Base-by-base conservation (phyloP, 345 rosid genomes). In the Dipteronia sinensis region DNA sequence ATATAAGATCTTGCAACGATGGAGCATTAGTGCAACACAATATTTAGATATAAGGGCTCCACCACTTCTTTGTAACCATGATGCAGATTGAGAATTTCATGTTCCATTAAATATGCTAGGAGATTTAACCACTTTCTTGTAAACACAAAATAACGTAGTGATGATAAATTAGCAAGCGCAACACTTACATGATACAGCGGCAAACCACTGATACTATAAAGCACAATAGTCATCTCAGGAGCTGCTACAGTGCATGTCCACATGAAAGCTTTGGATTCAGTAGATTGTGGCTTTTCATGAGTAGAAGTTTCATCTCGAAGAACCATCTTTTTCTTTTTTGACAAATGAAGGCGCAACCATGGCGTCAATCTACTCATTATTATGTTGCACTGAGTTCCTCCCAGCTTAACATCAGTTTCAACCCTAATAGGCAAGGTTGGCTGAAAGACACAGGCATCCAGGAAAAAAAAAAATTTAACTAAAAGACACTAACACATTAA, bases 181-280 rank as follows among this genome's bases (percentile, higher is more conserved):
- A 34, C 47, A 83, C 99, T 91, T 89, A 96, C 99, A 87, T 92
- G 99, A 90, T 89, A 96, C 70, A 96, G 65, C 1, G 98, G 94
- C 64, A 78, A 72, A 76, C 86, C 94, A 46, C 79, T 80, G 82
- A 88, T 71, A 76, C 89, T 84, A 76, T 88, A 88, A 10, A 96
- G 87, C 83, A 92, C 86, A 79, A 89, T 55, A 65, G 92, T 90
- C 97, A 96, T 90, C 86, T 96, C 99, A 77, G 99, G 99, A 72
- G 99, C 99, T 64, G 99, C 91, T 76, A 91, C 85, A 79, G 97
- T 94, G 84, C 95, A 85, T 22, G 99, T 94, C 99, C 99, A 96
- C 90, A 91, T 87, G 40, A 96, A 78, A 78, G 82, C 83, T 84
- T 92, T 89, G 38, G 82, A 78, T 74, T 87, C 93, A 46, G 86